Evolutionary conservation across 257 asterid genomes (phyloP), one percentile per base, ranked within the genome.

Genomic region (Jaltomata sinuosa): DNA sequence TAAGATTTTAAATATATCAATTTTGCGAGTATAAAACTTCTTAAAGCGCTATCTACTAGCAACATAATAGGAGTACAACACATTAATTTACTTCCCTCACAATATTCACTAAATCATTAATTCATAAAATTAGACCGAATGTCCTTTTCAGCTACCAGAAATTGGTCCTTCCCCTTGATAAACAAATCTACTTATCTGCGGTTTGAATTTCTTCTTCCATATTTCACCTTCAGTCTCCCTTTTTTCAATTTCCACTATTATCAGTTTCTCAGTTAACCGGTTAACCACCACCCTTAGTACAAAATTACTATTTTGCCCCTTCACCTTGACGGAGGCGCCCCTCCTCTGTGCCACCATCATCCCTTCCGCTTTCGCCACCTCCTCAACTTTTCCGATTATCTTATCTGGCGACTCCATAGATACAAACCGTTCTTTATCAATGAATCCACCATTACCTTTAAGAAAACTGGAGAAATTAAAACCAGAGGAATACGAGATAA

Each of bases 401-500:
- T 80, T 69, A 77, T 80, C 90, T 31, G 90, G 80, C 2, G 85
- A 22, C 40, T 67, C 87, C 12, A 55, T 83, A 31, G 91, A 87
- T 27, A 87, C n/a, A 2, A 89, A 85, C 50, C 81, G 83, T n/a
- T 89, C 88, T 11, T 69, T 83, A 53, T 29, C 64, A 27, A 64
- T 81, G 0, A 32, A 67, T 19, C 50, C 87, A n/a, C 79, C 57
- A 55, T 47, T 57, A 45, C 14, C 19, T 49, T 16, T 61, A 53
- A 90, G 59, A 81, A 90, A 47, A 8, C 84, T 80, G 11, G 93
- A 87, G 12, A 90, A 80, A 36, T 90, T 88, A 45, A 90, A 80
- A 4, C 90, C 93, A 5, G 93, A 68, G 14, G 93, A 88, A 83
- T 83, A 83, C 2, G 91, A 88, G 38, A 90, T 90, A 2, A 90